A percentile compares a stretch with the other conserved stretches of the same genome.
phyloP scores from a whole-genome alignment of 140 eudicot genomes.

The Anethum foeniculum region DNA sequence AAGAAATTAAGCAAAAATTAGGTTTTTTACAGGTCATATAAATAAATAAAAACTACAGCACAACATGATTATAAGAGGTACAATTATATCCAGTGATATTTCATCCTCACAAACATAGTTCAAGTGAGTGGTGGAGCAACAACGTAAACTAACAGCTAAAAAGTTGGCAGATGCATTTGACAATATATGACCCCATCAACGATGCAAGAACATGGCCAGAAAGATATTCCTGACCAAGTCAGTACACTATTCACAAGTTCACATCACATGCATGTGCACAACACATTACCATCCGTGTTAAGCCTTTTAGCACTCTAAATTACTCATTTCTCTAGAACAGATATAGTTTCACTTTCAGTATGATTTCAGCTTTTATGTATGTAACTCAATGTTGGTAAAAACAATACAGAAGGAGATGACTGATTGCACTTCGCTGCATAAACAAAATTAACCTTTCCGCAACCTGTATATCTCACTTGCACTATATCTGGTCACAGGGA shows the following conservation, averaged over 20 bases:
- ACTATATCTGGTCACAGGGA: background rate
- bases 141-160: background rate
- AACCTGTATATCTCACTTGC: background rate
- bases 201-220: background rate
- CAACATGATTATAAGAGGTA: background rate
- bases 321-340: background rate
- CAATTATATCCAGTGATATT: background rate
- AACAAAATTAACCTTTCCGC: background rate
- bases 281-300: background rate
- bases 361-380: background rate
- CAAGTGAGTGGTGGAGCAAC: background rate
- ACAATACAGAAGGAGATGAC: background rate
- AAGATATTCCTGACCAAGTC: background rate
- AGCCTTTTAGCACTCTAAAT: background rate
- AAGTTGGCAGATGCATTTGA: background rate
- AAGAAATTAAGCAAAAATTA: constrained; percentile 10
- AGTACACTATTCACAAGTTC: background rate
- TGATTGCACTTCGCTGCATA: background rate
- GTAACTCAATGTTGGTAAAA: background rate
- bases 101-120: background rate
- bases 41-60: background rate
- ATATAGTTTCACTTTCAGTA: background rate
- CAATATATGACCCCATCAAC: background rate
- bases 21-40: background rate
- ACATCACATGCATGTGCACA: background rate